phyloP scores from a whole-genome alignment of 2,329 filamentous ascomycete species.

The Orbilia javanica region DNA sequence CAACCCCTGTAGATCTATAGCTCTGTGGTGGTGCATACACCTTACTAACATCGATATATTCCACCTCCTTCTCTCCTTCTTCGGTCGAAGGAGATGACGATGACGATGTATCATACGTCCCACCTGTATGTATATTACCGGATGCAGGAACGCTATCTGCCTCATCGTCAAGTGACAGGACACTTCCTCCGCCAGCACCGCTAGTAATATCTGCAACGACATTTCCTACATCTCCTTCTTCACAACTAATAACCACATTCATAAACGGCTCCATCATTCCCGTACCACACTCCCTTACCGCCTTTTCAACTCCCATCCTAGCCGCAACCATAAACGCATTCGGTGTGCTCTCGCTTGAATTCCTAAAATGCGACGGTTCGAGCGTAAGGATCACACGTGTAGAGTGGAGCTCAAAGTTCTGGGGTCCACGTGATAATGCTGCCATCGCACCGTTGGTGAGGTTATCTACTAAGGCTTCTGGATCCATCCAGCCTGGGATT shows the following conservation, averaged over 20 bases:
- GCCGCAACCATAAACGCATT: constrained; percentile 77
- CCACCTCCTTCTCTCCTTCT: constrained; percentile 23
- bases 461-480: constrained; percentile 67
- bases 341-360: constrained; percentile 73
- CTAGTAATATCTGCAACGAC: constrained; percentile 83
- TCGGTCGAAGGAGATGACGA: background rate
- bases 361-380: constrained; percentile 76
- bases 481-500: constrained; percentile 60
- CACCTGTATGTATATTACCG: constrained; percentile 58
- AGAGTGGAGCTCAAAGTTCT: constrained; percentile 82
- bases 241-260: constrained; percentile 86
- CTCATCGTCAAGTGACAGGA: constrained; percentile 75
- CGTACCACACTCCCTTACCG: constrained; percentile 73
- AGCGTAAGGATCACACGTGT: constrained; percentile 79
- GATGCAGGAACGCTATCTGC: constrained; percentile 59
- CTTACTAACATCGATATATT: constrained; percentile 75
- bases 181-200: constrained; percentile 78
- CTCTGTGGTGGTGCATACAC: constrained; percentile 77
- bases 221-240: constrained; percentile 81
- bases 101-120: constrained; percentile 56
- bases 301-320: constrained; percentile 76
- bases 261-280: constrained; percentile 93
- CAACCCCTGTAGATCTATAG: constrained; percentile 67
- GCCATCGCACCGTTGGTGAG: constrained; percentile 85
- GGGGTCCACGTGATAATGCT: constrained; percentile 85